Conservation (phyloP, 805 yeast species). For the Ogataea siamensis region DNA sequence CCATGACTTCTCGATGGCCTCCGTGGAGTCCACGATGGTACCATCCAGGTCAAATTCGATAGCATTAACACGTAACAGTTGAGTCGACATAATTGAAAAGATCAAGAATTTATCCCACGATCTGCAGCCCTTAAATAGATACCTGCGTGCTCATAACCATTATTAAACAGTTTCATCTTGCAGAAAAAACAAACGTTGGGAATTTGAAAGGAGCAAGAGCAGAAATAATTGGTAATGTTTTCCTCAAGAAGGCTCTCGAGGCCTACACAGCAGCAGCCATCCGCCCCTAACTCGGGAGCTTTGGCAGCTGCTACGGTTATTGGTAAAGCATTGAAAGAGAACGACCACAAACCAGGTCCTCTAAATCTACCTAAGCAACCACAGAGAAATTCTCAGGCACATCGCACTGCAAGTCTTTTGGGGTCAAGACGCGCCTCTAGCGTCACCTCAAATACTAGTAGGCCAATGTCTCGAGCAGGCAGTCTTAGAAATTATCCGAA, state of each 20-base stretch:
- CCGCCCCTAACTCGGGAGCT: slow-evolving; percentile 46
- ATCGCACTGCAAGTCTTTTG: slow-evolving; percentile 21
- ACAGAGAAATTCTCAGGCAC: slow-evolving; percentile 14
- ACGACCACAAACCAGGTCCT: slow-evolving; percentile 30
- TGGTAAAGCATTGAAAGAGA: slow-evolving; percentile 46
- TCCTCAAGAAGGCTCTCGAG: slow-evolving; percentile 23
- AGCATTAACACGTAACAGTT: slow-evolving; percentile 12
- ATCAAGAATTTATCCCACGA: slow-evolving; percentile 2
- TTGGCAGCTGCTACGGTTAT: slow-evolving; percentile 62
- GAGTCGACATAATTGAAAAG: slow-evolving; percentile 2
- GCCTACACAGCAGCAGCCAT: slow-evolving; percentile 21
- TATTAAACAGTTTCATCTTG: slow-evolving; percentile 5
- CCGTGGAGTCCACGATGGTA: slow-evolving; percentile 78
- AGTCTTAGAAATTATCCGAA: slow-evolving; percentile 16
- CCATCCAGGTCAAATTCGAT: slow-evolving; percentile 82
- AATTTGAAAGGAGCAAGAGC: slow-evolving; percentile 8
- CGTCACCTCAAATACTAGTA: slow-evolving; percentile 13
- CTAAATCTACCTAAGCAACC: slow-evolving; percentile 33
- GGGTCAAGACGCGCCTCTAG: slow-evolving; percentile 27
- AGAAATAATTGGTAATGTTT: slow-evolving; percentile 17
- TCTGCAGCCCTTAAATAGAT: slow-evolving; percentile 1
- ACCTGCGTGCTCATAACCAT: slow-evolving; percentile 5
- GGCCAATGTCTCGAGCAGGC: slow-evolving; percentile 20
- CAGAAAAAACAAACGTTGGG: slow-evolving; percentile 7
- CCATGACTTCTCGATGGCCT: slow-evolving; percentile 84